These are phyloP conservation scores for Cladophialophora carrionii DNA, from an alignment of 2,329 filamentous ascomycete genomes.

Conservation along the genomic window DNA sequence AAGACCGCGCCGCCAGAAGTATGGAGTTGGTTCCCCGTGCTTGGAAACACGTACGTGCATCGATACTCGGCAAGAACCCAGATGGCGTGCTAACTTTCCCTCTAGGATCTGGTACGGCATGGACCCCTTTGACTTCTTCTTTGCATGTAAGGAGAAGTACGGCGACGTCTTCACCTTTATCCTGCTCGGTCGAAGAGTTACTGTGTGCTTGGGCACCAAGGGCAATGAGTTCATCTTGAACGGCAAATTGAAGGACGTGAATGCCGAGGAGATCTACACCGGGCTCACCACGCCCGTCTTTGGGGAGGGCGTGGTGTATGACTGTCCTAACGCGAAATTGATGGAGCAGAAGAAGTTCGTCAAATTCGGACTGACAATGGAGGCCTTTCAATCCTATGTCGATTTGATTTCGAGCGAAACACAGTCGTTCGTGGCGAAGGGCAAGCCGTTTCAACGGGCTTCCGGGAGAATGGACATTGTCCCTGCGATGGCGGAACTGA, in stretches of 20 bases:
- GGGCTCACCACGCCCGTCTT: conserved; percentile 74
- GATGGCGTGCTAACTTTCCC: not conserved
- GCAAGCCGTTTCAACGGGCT: conserved; percentile 61
- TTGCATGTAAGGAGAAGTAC: conserved; percentile 72
- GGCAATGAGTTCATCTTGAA: conserved; percentile 95
- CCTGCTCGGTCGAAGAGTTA: conserved; percentile 83
- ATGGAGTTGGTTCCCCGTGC: conserved; percentile 73
- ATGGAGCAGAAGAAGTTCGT: conserved; percentile 93
- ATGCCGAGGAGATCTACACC: conserved; percentile 86
- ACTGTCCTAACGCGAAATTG: conserved; percentile 86
- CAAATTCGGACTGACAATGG: conserved; percentile 65
- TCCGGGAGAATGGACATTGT: conserved; percentile 66
- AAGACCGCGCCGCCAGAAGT: conserved; percentile 79
- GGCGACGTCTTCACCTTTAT: conserved; percentile 91
- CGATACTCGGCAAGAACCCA: not conserved
- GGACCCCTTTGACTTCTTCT: conserved; percentile 80
- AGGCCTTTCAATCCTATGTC: conserved; percentile 70
- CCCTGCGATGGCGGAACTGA: conserved; percentile 72
- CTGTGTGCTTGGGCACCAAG: conserved; percentile 76
- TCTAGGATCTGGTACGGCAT: conserved; percentile 48
- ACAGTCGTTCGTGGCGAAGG: conserved; percentile 60
- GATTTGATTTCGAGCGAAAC: conserved; percentile 76
- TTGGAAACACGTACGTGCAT: conserved; percentile 47
- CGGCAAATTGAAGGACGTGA: conserved; percentile 86
- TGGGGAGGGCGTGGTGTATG: conserved; percentile 71